Evolutionary conservation across 163 green algal species (phyloP).

Genomic region (Chlorella variabilis): DNA sequence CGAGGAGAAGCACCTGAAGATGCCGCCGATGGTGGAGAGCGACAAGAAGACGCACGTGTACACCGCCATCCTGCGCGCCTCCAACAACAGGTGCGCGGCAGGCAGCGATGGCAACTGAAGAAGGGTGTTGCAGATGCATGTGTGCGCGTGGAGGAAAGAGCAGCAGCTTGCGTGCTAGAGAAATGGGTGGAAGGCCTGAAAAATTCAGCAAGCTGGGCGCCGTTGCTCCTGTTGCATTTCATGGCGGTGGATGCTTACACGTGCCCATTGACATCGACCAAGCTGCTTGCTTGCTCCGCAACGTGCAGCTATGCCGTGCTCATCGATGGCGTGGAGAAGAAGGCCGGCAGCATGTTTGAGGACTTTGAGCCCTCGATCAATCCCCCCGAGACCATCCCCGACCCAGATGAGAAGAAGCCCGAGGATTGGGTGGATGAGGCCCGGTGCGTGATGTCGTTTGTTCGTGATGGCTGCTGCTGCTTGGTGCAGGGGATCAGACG

Average conservation of each 20-base stretch:
- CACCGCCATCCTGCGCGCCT: constrained; percentile 72
- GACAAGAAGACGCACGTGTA: constrained; percentile 84
- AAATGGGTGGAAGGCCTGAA: too few species aligned
- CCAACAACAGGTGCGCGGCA: constrained; percentile 58
- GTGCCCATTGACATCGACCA: too few species aligned
- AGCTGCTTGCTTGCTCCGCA: not conserved
- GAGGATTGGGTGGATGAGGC: constrained; percentile 75
- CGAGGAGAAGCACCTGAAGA: constrained; percentile 87
- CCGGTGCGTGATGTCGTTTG: not conserved
- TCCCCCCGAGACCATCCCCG: constrained; percentile 82
- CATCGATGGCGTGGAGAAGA: constrained; percentile 82
- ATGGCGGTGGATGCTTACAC: too few species aligned
- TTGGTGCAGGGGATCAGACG: too few species aligned
- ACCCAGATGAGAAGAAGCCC: constrained; percentile 89
- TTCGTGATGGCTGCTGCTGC: not conserved
- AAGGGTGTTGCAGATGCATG: too few species aligned
- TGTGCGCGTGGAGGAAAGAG: not conserved
- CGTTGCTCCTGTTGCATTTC: not conserved
- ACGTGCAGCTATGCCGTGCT: constrained; percentile 76
- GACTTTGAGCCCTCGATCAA: constrained; percentile 88
- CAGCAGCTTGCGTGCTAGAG: too few species aligned
- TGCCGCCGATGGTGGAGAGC: constrained; percentile 59
- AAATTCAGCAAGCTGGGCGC: too few species aligned
- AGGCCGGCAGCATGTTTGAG: constrained; percentile 74
- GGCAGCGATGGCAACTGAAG: too few species aligned